Evolutionary conservation across 192 early-diverging fungal genomes (phyloP).

Genomic region (Entrophospora sp.): DNA sequence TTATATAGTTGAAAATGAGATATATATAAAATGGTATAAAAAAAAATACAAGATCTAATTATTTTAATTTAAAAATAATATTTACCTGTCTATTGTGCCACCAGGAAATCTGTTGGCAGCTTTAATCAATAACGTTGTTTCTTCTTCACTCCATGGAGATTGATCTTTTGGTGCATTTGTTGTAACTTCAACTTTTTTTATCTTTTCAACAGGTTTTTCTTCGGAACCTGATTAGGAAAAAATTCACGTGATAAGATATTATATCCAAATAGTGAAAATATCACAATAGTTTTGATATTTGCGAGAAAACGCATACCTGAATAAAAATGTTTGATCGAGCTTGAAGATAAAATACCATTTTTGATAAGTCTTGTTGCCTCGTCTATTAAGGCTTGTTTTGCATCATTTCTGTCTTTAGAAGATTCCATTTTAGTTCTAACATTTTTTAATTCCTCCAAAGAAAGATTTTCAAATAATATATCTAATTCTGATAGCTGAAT

Average conservation of each 20-base stretch:
- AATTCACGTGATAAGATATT: background rate
- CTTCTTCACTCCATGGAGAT: conserved; percentile 57
- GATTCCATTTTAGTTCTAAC: conserved; percentile 27
- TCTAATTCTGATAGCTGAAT: conserved; percentile 45
- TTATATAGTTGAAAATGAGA: background rate
- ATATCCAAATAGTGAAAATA: background rate
- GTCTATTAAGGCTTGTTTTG: conserved; percentile 24
- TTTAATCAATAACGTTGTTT: conserved; percentile 66
- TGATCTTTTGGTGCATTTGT: conserved; percentile 11
- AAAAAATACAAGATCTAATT: background rate
- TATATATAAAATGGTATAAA: background rate
- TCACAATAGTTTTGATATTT: no score
- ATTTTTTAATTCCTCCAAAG: conserved; percentile 29
- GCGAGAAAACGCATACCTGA: no score
- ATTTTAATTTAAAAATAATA: conserved; percentile 3
- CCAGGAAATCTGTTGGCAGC: conserved; percentile 75
- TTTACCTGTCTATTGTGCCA: conserved; percentile 52
- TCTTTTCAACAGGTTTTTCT: background rate
- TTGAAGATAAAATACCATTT: conserved; percentile 20
- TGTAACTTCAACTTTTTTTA: background rate
- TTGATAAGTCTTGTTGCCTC: conserved; percentile 27
- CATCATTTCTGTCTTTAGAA: conserved; percentile 16
- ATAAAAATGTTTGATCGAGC: conserved; percentile 30
- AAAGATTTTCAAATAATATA: conserved; percentile 42
- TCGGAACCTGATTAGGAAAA: conserved; percentile 18